These are phyloP conservation scores for Ophiostoma fasciatum DNA, from an alignment of 2,329 filamentous ascomycete genomes.

Conservation along the genomic window DNA sequence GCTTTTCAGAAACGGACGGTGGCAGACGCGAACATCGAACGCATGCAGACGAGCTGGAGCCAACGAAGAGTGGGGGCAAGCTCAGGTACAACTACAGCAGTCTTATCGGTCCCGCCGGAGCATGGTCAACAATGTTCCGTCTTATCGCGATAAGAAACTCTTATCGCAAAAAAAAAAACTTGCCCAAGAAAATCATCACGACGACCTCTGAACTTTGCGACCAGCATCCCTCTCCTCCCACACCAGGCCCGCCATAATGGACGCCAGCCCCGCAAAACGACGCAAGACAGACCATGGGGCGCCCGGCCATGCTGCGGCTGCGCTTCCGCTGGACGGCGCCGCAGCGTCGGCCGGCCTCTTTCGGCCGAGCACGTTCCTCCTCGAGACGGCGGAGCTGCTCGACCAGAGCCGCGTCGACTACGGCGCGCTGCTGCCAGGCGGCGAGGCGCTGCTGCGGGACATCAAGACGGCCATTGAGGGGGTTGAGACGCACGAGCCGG, in stretches of 20 bases:
- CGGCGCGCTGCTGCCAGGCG: conserved; percentile 29
- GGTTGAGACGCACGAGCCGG: conserved; percentile 31
- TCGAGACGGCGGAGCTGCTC: conserved; percentile 46
- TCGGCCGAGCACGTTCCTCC: conserved; percentile 36
- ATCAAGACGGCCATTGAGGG: conserved; percentile 39
- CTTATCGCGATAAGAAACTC: conserved; percentile 2
- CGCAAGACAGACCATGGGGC: conserved; percentile 19
- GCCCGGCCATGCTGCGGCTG: conserved; percentile 4
- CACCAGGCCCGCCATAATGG: conserved; percentile 17
- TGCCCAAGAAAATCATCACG: conserved; percentile 6
- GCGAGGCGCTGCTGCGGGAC: conserved; percentile 33
- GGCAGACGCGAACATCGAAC: too few relatives aligned
- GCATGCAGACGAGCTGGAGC: too few relatives aligned
- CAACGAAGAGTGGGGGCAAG: too few relatives aligned
- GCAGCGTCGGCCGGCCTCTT: conserved; percentile 18
- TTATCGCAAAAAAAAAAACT: too few relatives aligned
- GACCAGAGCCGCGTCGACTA: conserved; percentile 40
- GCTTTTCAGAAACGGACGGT: background rate
- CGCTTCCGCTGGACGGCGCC: conserved; percentile 13
- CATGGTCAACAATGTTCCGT: conserved; percentile 8
- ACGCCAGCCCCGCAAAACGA: conserved; percentile 19
- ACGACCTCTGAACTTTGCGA: too few relatives aligned
- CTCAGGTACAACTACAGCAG: too few relatives aligned
- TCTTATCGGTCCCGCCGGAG: conserved; percentile 7
- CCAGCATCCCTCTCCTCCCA: too few relatives aligned